Percentiles rank a stretch among this genome's conserved stretches.
phyloP scores from a whole-genome alignment of 177 flowering plant genomes.

The Vitis hybrid region DNA sequence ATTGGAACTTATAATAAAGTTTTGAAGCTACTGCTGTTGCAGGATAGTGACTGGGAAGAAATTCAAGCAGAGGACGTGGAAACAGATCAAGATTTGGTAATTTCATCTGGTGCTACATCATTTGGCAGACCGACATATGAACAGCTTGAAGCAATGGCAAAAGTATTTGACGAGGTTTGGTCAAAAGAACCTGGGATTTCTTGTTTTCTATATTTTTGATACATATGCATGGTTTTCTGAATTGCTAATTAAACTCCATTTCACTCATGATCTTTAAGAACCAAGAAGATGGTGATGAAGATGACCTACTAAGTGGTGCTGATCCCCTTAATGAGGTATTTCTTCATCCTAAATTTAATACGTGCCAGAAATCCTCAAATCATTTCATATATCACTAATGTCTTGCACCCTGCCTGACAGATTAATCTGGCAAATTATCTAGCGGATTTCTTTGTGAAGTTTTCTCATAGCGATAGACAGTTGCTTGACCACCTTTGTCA shows the following conservation, averaged over 20 bases:
- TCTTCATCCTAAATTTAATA: background rate
- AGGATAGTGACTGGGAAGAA: conserved; percentile 97
- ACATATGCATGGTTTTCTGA: background rate
- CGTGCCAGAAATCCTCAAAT: background rate
- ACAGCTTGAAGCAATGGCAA: conserved; percentile 78
- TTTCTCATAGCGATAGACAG: conserved; percentile 42
- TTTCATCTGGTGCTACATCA: conserved; percentile 36
- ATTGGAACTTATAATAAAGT: background rate
- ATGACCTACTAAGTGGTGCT: conserved; percentile 45
- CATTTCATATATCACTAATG: background rate
- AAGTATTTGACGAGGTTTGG: conserved; percentile 62
- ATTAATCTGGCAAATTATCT: conserved; percentile 69
- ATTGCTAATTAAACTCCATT: conserved; percentile 10
- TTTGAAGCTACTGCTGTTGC: conserved; percentile 15
- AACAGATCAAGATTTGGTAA: conserved; percentile 32
- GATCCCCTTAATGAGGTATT: conserved; percentile 88
- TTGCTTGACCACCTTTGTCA: conserved; percentile 62
- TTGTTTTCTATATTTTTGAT: background rate
- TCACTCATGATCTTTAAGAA: conserved; percentile 33
- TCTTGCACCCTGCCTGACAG: conserved; percentile 33
- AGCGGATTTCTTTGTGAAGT: conserved; percentile 59
- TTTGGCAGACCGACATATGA: conserved; percentile 48
- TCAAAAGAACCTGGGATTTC: background rate
- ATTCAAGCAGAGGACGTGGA: conserved; percentile 38
- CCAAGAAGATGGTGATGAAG: conserved; percentile 67